These are phyloP conservation scores for Ceratocystis diversiconidia DNA, from an alignment of 2,329 filamentous ascomycete species.

Conservation along the genomic window DNA sequence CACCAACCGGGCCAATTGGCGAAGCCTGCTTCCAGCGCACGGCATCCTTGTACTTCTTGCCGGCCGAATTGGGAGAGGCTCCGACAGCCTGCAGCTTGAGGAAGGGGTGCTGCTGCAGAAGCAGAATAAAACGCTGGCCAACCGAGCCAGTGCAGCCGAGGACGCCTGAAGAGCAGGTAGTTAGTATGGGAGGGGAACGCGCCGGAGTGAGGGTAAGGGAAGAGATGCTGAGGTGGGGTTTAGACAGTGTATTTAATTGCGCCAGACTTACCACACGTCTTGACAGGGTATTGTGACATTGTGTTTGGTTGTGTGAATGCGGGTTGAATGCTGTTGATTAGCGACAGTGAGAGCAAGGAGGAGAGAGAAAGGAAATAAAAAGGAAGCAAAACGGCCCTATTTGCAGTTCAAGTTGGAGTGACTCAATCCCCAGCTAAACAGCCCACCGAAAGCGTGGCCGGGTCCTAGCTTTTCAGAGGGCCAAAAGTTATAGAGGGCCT, in stretches of 20 bases:
- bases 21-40: constrained; percentile 87
- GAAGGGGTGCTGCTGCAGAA: constrained; percentile 75
- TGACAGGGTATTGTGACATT: constrained; percentile 35
- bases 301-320: neutral
- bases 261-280: constrained; percentile 42
- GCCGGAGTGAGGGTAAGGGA: constrained; percentile 17
- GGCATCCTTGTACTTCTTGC: constrained; percentile 89
- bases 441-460: too few species aligned
- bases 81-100: constrained; percentile 80
- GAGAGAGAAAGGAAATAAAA: neutral
- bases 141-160: constrained; percentile 89
- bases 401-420: neutral
- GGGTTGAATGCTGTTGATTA: too few species aligned
- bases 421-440: neutral
- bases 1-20: constrained; percentile 66
- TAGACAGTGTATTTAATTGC: neutral
- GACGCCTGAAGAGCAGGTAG: constrained; percentile 39
- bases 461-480: too few species aligned
- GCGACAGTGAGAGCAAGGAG: too few species aligned
- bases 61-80: constrained; percentile 75
- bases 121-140: constrained; percentile 86
- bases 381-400: neutral
- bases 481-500: too few species aligned
- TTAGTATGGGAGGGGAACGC: neutral
- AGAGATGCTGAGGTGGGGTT: too few species aligned